phyloP scores from a whole-genome alignment of 2,329 filamentous ascomycete genomes.

The Annulohypoxylon truncatum region DNA sequence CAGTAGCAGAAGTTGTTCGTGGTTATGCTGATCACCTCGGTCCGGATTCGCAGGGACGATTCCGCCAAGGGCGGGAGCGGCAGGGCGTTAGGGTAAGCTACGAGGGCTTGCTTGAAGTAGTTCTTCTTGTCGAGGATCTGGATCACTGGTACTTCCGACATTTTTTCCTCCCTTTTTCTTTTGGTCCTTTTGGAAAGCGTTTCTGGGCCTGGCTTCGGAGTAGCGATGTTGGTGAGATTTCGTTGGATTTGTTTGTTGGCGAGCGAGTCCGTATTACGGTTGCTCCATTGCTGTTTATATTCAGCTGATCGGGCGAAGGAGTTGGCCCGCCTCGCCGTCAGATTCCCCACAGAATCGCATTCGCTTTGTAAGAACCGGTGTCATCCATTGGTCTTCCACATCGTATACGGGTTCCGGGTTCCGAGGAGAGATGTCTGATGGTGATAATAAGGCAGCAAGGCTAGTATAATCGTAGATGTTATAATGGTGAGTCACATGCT shows the following conservation, averaged over 20 bases:
- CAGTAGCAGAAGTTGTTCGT: constrained; percentile 54
- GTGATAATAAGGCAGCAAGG: not conserved
- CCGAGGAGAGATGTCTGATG: not conserved
- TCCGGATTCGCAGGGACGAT: constrained; percentile 49
- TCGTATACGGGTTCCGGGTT: not conserved
- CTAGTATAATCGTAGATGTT: not conserved
- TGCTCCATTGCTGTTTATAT: constrained; percentile 1
- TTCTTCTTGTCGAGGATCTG: constrained; percentile 49
- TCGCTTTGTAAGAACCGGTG: not conserved
- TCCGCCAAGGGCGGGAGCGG: constrained; percentile 43
- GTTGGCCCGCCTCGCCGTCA: not conserved
- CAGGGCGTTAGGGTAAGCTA: constrained; percentile 43
- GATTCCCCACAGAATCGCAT: constrained; percentile 5
- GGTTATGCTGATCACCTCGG: constrained; percentile 48
- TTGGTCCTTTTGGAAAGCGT: not conserved
- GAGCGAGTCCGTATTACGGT: not conserved
- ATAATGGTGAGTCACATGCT: not conserved
- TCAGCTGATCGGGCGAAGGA: constrained; percentile 1
- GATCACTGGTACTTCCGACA: constrained; percentile 47
- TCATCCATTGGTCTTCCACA: not conserved
- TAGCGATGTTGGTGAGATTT: not conserved
- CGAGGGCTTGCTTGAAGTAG: constrained; percentile 47
- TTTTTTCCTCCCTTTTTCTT: too few species aligned
- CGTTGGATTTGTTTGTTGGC: not conserved
- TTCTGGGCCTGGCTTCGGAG: not conserved